Percentiles rank a stretch among this genome's conserved stretches.
Evolutionary conservation across 257 asterid species (phyloP).

Genomic region (Jacaranda copaia): DNA sequence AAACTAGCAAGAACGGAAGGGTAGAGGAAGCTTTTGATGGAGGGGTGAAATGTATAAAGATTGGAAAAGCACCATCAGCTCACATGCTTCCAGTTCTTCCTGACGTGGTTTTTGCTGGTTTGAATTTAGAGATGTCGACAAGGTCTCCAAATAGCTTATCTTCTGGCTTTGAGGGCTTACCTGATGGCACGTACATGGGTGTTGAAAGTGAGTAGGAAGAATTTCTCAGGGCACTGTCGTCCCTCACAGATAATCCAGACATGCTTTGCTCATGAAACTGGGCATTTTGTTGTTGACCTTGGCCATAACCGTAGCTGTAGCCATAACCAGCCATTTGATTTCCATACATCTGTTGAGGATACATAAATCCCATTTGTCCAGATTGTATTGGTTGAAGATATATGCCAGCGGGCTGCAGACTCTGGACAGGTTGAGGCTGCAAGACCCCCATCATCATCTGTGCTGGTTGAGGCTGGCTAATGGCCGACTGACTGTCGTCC

Average conservation of each 20-base stretch:
- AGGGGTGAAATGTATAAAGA: too few relatives aligned
- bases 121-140: slow-evolving; percentile 72
- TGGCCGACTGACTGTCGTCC: slow-evolving; percentile 48
- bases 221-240: slow-evolving; percentile 49
- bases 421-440: too few relatives aligned
- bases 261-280: slow-evolving; percentile 64
- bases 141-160: slow-evolving; percentile 87
- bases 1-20: too few relatives aligned
- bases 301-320: slow-evolving; percentile 51
- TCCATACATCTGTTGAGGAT: slow-evolving; percentile 64
- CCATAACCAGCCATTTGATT: slow-evolving; percentile 63
- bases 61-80: slow-evolving; percentile 23
- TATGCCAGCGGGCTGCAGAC: slow-evolving; percentile 34
- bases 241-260: slow-evolving; percentile 68
- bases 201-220: slow-evolving; percentile 29
- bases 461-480: slow-evolving; percentile 41
- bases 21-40: too few relatives aligned
- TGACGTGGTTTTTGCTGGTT: slow-evolving; percentile 49
- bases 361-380: slow-evolving; percentile 43
- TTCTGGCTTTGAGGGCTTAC: slow-evolving; percentile 68
- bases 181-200: slow-evolving; percentile 60
- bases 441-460: too few relatives aligned
- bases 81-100: slow-evolving; percentile 63
- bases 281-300: slow-evolving; percentile 61
- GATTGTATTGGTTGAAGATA: slow-evolving; percentile 54